Percentiles rank a stretch among this genome's conserved stretches.
Conservation (phyloP, 306 rosid genomes). For the Elaeagnus macrophylla region DNA sequence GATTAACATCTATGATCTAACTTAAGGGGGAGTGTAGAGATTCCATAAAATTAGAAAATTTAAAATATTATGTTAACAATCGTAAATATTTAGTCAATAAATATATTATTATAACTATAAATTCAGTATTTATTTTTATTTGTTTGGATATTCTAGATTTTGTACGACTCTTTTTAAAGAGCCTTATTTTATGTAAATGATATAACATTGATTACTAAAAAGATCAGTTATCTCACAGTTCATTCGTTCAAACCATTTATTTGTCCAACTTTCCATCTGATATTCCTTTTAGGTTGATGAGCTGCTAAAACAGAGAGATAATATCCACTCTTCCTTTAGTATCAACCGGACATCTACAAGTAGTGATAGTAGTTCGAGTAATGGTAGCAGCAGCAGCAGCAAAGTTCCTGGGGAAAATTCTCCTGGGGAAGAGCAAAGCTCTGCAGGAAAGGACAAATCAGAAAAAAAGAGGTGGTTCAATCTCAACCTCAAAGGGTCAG, state of each 20-base stretch:
- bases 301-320: constrained; percentile 86
- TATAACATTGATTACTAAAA: too few species aligned
- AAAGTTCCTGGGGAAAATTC: constrained; percentile 55
- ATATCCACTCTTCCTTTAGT: constrained; percentile 71
- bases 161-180: too few species aligned
- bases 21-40: too few species aligned
- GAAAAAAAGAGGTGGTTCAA: constrained; percentile 92
- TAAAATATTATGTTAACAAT: too few species aligned
- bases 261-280: neutral
- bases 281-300: constrained; percentile 71
- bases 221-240: too few species aligned
- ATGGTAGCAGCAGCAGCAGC: constrained; percentile 75
- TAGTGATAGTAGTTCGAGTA: constrained; percentile 42
- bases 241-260: neutral
- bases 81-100: too few species aligned
- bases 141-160: too few species aligned
- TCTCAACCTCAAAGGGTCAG: constrained; percentile 58
- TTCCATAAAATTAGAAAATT: too few species aligned
- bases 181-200: too few species aligned
- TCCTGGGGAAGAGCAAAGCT: constrained; percentile 74
- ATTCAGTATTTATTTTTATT: too few species aligned
- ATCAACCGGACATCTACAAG: constrained; percentile 26
- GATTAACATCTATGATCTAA: too few species aligned
- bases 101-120: too few species aligned
- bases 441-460: constrained; percentile 83